Evolutionary conservation across 495 filamentous ascomycete genomes (phyloP).

Genomic region (Choiromyces venosus): DNA sequence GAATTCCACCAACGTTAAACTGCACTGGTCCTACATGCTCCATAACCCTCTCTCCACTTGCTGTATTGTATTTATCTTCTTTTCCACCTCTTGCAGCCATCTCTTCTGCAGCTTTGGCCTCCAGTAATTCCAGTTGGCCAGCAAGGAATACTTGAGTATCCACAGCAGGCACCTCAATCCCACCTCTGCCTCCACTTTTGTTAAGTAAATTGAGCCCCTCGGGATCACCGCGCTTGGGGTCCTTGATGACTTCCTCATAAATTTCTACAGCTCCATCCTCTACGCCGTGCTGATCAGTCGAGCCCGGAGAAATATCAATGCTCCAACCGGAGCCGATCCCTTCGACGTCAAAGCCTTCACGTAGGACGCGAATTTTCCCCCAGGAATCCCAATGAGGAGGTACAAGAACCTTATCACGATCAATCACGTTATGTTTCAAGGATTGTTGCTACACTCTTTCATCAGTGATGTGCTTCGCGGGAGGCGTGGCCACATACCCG

Average conservation of each 20-base stretch:
- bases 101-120: constrained; percentile 54
- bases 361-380: constrained; percentile 89
- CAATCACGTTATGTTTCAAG: constrained; percentile 90
- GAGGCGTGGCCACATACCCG: constrained; percentile 23
- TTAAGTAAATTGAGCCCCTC: constrained; percentile 40
- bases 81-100: constrained; percentile 37
- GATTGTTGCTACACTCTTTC: constrained; percentile 58
- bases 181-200: constrained; percentile 44
- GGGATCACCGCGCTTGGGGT: constrained; percentile 43
- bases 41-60: constrained; percentile 52
- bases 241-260: constrained; percentile 70
- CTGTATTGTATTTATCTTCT: constrained; percentile 55
- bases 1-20: constrained; percentile 95
- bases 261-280: constrained; percentile 58
- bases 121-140: constrained; percentile 66
- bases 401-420: constrained; percentile 87
- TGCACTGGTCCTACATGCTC: constrained; percentile 94
- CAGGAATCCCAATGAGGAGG: constrained; percentile 98
- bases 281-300: constrained; percentile 23
- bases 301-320: constrained; percentile 54
- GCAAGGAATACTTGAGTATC: constrained; percentile 75
- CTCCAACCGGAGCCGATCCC: constrained; percentile 76
- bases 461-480: neutral
- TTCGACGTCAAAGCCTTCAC: constrained; percentile 94
- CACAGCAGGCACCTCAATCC: constrained; percentile 64